Conservation (phyloP, 2,329 filamentous ascomycete species). For the Chrysoporthe deuterocubensis region DNA sequence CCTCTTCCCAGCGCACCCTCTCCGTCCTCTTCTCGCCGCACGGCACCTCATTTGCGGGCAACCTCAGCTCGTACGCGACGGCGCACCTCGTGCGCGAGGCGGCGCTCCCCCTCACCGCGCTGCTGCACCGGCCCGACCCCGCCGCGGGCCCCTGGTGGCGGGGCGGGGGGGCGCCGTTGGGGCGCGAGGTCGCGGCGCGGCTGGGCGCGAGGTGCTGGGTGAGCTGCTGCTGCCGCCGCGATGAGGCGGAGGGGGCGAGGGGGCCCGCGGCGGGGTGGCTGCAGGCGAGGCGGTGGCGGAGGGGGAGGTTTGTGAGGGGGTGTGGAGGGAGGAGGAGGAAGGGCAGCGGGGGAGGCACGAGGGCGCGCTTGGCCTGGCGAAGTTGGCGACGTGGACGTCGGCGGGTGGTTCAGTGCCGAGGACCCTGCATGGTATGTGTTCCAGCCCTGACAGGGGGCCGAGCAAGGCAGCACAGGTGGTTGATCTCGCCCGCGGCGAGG, state of each 20-base stretch:
- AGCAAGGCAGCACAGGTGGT: slow-evolving; percentile 42
- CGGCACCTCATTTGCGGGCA: slow-evolving; percentile 55
- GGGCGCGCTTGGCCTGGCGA: too few species aligned
- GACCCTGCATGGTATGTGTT: background rate
- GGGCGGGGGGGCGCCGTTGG: slow-evolving; percentile 59
- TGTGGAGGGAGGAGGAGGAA: background rate
- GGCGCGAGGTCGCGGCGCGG: slow-evolving; percentile 58
- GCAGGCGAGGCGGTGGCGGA: slow-evolving; percentile 47
- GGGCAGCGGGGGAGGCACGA: too few species aligned
- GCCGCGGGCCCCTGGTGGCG: slow-evolving; percentile 64
- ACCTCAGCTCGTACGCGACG: slow-evolving; percentile 59
- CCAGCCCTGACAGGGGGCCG: background rate
- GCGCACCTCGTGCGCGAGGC: slow-evolving; percentile 59
- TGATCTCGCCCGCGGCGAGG: slow-evolving; percentile 47
- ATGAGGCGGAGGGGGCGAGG: slow-evolving; percentile 60
- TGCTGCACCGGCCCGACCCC: slow-evolving; percentile 67
- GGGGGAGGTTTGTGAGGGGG: slow-evolving; percentile 18
- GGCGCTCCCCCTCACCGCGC: slow-evolving; percentile 64
- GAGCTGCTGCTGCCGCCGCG: slow-evolving; percentile 51
- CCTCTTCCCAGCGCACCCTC: slow-evolving; percentile 49
- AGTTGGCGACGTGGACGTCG: background rate
- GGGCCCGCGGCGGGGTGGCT: slow-evolving; percentile 52
- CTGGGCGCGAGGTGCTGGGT: slow-evolving; percentile 63
- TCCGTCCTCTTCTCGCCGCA: slow-evolving; percentile 70
- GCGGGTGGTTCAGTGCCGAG: background rate